Conservation (phyloP, 768 basidiomycete species). For the Lactifluus subvellereus region DNA sequence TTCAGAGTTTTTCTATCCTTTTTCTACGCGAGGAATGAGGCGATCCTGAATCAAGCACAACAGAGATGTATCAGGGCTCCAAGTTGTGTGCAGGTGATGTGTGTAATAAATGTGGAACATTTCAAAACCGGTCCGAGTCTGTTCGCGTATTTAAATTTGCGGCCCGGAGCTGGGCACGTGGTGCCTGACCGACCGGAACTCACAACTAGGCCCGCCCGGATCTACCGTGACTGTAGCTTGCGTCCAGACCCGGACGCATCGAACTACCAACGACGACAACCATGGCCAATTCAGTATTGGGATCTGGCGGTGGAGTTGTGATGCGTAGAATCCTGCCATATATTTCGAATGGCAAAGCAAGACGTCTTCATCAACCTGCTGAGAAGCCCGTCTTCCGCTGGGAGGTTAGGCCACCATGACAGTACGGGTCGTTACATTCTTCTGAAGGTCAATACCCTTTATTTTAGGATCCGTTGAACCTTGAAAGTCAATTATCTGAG, state of each 20-base stretch:
- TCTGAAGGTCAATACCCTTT: neutral
- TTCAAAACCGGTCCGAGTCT: too few relatives aligned
- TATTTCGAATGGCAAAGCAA: neutral
- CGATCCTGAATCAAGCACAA: neutral
- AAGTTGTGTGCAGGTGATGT: neutral
- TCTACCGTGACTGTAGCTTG: neutral
- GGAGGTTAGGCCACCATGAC: conserved; percentile 26
- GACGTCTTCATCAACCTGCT: neutral
- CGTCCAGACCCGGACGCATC: too few relatives aligned
- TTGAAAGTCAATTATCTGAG: conserved; percentile 77
- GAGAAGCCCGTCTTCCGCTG: conserved; percentile 25
- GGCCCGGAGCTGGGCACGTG: neutral
- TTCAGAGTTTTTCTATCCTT: too few relatives aligned
- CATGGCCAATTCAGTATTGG: conserved; percentile 5
- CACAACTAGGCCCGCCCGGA: neutral
- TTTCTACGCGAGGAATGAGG: neutral
- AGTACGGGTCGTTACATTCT: neutral
- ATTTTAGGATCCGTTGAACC: conserved; percentile 70
- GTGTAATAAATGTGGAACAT: neutral
- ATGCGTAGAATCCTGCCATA: neutral
- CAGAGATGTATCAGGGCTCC: neutral
- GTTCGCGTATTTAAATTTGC: neutral
- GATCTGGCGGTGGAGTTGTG: neutral
- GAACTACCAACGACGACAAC: neutral
- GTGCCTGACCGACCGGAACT: neutral